Base-by-base conservation (phyloP, 2,329 filamentous ascomycete genomes). In the Aspergillus niger region DNA sequence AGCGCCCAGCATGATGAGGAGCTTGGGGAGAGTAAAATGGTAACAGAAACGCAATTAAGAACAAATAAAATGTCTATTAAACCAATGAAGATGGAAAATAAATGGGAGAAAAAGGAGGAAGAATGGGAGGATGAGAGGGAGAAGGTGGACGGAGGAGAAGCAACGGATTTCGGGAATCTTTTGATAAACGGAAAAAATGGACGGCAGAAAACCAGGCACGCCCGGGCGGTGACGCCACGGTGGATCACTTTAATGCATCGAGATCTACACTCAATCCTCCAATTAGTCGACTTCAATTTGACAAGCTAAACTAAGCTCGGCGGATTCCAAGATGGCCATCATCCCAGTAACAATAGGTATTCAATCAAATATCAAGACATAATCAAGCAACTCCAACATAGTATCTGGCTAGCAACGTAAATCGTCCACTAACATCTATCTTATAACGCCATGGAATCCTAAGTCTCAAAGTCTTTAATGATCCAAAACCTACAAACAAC, bases 1-100 rank as follows among this genome's bases (percentile, higher is more conserved):
- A 65, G 71, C 71, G 67, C 71, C 69, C 64, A 78, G 69, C 77
- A 79, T 79, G 57, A 65, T 73, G 61, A 38, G 44, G n/a, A 47
- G 39, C 24, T 15, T n/a, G 17, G 24, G 15, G 30, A 8, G 15
- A 11, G 13, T 43, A 8, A 15, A 44, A 53, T 24, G 55, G 64
- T 20, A 52, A 30, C 39, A 20, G 24, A 7, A 6, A 57, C 26
- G 51, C 15, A 56, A 54, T 44, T 8, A 10, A 28, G 10, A 50
- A 11, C 32, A 61, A 53, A 50, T 56, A 47, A 44, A 55, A 63
- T 57, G 20, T 22, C 28, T 22, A 62, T 51, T 24, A 43, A 47
- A 36, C 53, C 44, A 49, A 48, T 20, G 44, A 57, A 59, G 57
- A 50, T 10, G 8, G 15, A 20, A 15, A 43, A 32, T 15, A 11